Conservation (phyloP, 2,329 filamentous ascomycete species). For the Colletotrichum noveboracense region DNA sequence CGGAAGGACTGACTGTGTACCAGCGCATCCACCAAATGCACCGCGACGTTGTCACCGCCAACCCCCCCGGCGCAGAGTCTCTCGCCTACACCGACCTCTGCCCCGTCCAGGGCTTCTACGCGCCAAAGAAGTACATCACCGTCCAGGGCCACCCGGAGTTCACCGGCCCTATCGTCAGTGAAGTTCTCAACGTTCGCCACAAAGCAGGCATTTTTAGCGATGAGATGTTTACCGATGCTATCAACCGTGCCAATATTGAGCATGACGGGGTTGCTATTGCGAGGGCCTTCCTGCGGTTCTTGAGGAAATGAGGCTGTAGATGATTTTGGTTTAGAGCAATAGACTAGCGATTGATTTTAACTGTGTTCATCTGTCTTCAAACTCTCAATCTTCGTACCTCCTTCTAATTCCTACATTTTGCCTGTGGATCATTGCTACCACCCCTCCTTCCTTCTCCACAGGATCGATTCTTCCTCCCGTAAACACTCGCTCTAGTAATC, state of each 20-base stretch:
- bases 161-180: slow-evolving; percentile 70
- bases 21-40: slow-evolving; percentile 87
- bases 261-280: slow-evolving; percentile 85
- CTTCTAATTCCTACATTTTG: no score
- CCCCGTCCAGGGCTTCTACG: slow-evolving; percentile 81
- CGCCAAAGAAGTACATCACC: slow-evolving; percentile 69
- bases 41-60: slow-evolving; percentile 72
- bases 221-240: slow-evolving; percentile 70
- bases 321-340: slow-evolving; percentile 1
- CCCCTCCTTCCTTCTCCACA: no score
- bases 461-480: no score
- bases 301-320: slow-evolving; percentile 58
- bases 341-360: not conserved
- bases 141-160: slow-evolving; percentile 92
- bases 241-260: slow-evolving; percentile 66
- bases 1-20: not conserved
- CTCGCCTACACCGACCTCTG: slow-evolving; percentile 72
- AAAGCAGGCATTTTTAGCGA: slow-evolving; percentile 72
- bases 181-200: slow-evolving; percentile 70
- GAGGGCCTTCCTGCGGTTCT: slow-evolving; percentile 76
- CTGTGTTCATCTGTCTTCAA: no score
- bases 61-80: slow-evolving; percentile 64
- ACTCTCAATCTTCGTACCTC: no score
- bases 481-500: no score
- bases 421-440: no score